A percentile compares a stretch with the other conserved stretches of the same genome.
phyloP scores from a whole-genome alignment of 2,329 filamentous ascomycete species.

The Penicillium sp. region DNA sequence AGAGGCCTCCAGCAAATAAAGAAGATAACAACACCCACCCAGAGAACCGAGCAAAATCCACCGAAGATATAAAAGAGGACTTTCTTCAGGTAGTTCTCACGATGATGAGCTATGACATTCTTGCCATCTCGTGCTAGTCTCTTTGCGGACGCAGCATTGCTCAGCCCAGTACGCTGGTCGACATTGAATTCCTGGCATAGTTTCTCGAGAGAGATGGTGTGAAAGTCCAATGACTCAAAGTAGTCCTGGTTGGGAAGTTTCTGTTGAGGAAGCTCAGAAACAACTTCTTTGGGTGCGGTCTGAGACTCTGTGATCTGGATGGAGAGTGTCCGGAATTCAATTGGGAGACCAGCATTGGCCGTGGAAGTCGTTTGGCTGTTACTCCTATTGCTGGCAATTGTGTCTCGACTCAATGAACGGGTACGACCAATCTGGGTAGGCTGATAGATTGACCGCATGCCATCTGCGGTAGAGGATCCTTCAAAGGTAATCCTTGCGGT shows the following conservation, averaged over 20 bases:
- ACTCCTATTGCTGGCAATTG: constrained; percentile 15
- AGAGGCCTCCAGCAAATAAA: constrained; percentile 73
- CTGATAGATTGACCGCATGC: constrained; percentile 19
- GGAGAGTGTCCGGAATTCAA: constrained; percentile 38
- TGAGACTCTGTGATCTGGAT: constrained; percentile 38
- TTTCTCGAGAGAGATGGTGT: constrained; percentile 53
- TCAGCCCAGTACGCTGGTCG: constrained; percentile 55
- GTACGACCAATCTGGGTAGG: constrained; percentile 13
- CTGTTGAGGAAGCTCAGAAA: constrained; percentile 10
- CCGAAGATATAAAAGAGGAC: constrained; percentile 68
- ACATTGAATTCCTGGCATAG: constrained; percentile 57
- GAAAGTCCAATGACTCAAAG: constrained; percentile 61
- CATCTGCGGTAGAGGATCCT: constrained; percentile 7
- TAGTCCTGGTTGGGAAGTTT: constrained; percentile 37
- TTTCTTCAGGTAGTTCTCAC: constrained; percentile 55
- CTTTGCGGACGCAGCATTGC: constrained; percentile 50
- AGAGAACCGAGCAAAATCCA: constrained; percentile 69
- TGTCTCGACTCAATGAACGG: constrained; percentile 21
- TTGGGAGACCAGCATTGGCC: constrained; percentile 26
- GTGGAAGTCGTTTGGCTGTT: constrained; percentile 3
- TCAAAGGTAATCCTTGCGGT: constrained; percentile 20
- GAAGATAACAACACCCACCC: constrained; percentile 64
- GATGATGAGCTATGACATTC: constrained; percentile 62
- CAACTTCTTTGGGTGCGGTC: constrained; percentile 24
- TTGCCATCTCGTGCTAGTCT: constrained; percentile 58